These are phyloP conservation scores for Dentipellis sp. DNA, from an alignment of 768 basidiomycete genomes.

Conservation along the genomic window DNA sequence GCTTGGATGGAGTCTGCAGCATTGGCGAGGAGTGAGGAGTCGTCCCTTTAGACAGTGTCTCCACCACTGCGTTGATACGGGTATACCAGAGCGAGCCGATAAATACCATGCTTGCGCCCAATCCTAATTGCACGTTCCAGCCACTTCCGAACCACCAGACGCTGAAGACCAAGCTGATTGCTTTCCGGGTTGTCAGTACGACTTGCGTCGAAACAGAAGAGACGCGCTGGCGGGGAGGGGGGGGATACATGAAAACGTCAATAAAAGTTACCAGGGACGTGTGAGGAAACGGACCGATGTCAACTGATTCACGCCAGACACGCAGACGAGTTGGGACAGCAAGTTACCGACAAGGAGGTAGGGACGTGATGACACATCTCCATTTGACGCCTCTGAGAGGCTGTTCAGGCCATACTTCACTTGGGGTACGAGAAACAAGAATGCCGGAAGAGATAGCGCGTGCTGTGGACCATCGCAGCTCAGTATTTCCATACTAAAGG, in stretches of 20 bases:
- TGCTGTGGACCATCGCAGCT: slow-evolving; percentile 39
- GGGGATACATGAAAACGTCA: neutral
- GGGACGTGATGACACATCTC: slow-evolving; percentile 28
- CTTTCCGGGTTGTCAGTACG: slow-evolving; percentile 73
- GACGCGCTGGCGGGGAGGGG: slow-evolving; percentile 37
- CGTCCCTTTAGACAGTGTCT: neutral
- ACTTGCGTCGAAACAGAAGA: slow-evolving; percentile 79
- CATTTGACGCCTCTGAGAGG: slow-evolving; percentile 26
- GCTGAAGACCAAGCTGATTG: slow-evolving; percentile 68
- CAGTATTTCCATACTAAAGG: neutral
- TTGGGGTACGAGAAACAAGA: slow-evolving; percentile 50
- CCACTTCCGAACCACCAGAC: slow-evolving; percentile 80
- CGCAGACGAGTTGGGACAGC: slow-evolving; percentile 69
- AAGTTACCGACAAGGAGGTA: slow-evolving; percentile 56
- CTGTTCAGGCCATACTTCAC: slow-evolving; percentile 47
- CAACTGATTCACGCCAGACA: slow-evolving; percentile 72
- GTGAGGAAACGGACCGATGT: slow-evolving; percentile 49
- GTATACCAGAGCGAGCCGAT: slow-evolving; percentile 53
- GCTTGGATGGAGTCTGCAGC: neutral
- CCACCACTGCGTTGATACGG: neutral
- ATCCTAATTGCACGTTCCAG: slow-evolving; percentile 53
- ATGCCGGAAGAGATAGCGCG: slow-evolving; percentile 67
- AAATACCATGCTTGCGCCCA: slow-evolving; percentile 71
- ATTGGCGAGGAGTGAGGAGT: neutral
- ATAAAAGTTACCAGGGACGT: neutral